Evolutionary conservation across 2,329 filamentous ascomycete species (phyloP).

Genomic region (Neopestalotiopsis sp.): DNA sequence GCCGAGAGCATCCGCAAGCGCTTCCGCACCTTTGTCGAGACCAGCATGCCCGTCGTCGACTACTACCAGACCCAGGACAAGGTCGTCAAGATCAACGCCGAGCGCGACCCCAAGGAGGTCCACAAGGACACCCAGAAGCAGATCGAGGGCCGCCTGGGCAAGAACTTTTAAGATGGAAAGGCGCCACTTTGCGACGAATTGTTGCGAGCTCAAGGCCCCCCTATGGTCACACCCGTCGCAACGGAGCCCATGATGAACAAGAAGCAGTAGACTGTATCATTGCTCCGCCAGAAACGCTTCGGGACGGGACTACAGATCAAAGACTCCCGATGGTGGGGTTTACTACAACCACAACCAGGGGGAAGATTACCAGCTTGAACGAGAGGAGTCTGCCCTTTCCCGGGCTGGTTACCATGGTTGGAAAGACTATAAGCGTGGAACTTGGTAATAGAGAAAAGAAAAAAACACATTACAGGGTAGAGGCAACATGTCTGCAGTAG

Average conservation of each 20-base stretch:
- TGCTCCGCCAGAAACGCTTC: no score
- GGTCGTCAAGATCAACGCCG: conserved; percentile 82
- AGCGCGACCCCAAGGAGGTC: conserved; percentile 67
- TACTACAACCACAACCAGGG: no score
- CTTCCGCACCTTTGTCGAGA: conserved; percentile 92
- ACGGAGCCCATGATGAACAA: no score
- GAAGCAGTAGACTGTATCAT: no score
- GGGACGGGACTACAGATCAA: no score
- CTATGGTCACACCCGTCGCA: no score
- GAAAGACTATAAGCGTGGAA: neutral
- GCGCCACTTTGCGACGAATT: no score
- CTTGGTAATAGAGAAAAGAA: conserved; percentile 12
- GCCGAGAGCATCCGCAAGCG: conserved; percentile 95
- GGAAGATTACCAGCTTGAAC: no score
- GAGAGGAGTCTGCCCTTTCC: no score
- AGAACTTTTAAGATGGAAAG: conserved; percentile 25
- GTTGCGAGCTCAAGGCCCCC: no score
- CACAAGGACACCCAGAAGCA: conserved; percentile 58
- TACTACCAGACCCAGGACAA: conserved; percentile 78
- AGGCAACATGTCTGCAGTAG: neutral
- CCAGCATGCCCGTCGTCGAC: conserved; percentile 95
- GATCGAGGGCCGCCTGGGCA: conserved; percentile 55
- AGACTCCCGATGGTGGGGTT: no score
- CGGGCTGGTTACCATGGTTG: neutral
- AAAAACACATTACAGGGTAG: neutral